A percentile compares a stretch with the other conserved stretches of the same genome.
These are phyloP conservation scores for Chrysosphaeria jannelii DNA, from an alignment of 2,329 filamentous ascomycete genomes.

Conservation along the genomic window DNA sequence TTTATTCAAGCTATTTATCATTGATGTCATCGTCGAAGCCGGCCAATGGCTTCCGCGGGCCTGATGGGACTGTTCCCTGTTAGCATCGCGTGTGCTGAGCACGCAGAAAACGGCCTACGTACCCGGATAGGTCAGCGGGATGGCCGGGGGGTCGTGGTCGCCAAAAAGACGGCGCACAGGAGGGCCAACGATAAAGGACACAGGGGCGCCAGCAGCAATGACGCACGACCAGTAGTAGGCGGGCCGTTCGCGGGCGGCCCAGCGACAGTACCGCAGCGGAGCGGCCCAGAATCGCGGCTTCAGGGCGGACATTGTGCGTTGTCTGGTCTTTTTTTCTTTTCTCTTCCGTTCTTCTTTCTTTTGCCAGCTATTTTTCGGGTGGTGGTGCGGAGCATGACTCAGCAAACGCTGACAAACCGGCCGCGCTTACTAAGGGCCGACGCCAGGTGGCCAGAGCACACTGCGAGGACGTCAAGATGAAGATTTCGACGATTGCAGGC, in stretches of 20 bases:
- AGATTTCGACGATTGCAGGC: slow-evolving; percentile 41
- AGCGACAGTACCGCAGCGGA: slow-evolving; percentile 62
- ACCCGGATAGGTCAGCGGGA: slow-evolving; percentile 87
- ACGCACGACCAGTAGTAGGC: slow-evolving; percentile 71
- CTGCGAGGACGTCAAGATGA: slow-evolving; percentile 18
- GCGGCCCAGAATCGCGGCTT: slow-evolving; percentile 56
- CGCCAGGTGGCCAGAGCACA: too few species aligned
- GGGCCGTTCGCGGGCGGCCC: slow-evolving; percentile 65
- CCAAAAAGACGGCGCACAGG: slow-evolving; percentile 43
- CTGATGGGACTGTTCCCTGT: slow-evolving; percentile 7
- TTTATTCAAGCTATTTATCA: slow-evolving; percentile 2
- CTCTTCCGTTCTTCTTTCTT: too few species aligned
- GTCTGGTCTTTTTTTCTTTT: too few species aligned
- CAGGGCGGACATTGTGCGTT: slow-evolving; percentile 25
- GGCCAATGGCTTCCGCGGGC: slow-evolving; percentile 25
- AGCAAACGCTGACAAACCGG: too few species aligned
- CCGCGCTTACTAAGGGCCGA: too few species aligned
- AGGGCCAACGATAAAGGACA: slow-evolving; percentile 38
- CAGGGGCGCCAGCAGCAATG: slow-evolving; percentile 42
- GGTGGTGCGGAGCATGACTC: too few species aligned
- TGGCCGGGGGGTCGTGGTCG: slow-evolving; percentile 36
- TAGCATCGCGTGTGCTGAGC: too few species aligned
- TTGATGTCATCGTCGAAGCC: slow-evolving; percentile 25
- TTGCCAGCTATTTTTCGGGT: too few species aligned
- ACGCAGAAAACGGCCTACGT: slow-evolving; percentile 13